phyloP scores from a whole-genome alignment of 495 filamentous ascomycete genomes.

The Penicillium ochrochloron region DNA sequence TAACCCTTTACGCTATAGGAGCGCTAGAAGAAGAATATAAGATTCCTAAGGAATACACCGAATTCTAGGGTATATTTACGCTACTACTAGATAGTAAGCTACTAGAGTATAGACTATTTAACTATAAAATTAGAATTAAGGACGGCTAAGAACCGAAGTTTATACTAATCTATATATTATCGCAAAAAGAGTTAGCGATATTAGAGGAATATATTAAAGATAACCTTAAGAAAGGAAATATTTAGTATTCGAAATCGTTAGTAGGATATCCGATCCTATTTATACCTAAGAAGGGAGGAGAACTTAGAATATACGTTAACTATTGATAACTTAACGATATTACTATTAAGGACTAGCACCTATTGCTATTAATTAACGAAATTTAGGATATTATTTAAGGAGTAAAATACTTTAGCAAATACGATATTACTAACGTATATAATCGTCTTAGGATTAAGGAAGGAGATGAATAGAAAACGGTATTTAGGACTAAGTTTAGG shows the following conservation, averaged over 20 bases:
- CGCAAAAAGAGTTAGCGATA: slow-evolving; percentile 14
- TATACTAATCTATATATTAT: neutral
- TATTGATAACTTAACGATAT: slow-evolving; percentile 33
- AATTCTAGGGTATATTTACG: slow-evolving; percentile 10
- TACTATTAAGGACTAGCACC: slow-evolving; percentile 34
- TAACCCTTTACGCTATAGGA: neutral
- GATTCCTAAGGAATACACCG: slow-evolving; percentile 1
- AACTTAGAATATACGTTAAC: slow-evolving; percentile 28
- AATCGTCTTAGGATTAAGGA: slow-evolving; percentile 21
- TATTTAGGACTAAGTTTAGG: slow-evolving; percentile 24
- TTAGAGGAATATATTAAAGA: slow-evolving; percentile 5
- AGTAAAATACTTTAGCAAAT: slow-evolving; percentile 32
- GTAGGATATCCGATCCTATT: slow-evolving; percentile 27
- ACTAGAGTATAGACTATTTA: slow-evolving; percentile 4
- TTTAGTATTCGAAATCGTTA: neutral
- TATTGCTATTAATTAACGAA: slow-evolving; percentile 25
- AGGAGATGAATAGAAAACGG: slow-evolving; percentile 26
- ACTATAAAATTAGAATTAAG: slow-evolving; percentile 6
- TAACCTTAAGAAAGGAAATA: slow-evolving; percentile 8
- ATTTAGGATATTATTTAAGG: slow-evolving; percentile 24
- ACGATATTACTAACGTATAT: slow-evolving; percentile 29
- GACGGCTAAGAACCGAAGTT: neutral
- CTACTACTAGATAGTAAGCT: slow-evolving; percentile 20
- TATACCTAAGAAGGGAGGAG: slow-evolving; percentile 34
- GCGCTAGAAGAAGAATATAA: slow-evolving; percentile 3